Percentiles rank a stretch among this genome's conserved stretches.
These are phyloP conservation scores for Pecoramyces ruminantium DNA, from an alignment of 192 early-diverging fungal genomes.

Conservation along the genomic window DNA sequence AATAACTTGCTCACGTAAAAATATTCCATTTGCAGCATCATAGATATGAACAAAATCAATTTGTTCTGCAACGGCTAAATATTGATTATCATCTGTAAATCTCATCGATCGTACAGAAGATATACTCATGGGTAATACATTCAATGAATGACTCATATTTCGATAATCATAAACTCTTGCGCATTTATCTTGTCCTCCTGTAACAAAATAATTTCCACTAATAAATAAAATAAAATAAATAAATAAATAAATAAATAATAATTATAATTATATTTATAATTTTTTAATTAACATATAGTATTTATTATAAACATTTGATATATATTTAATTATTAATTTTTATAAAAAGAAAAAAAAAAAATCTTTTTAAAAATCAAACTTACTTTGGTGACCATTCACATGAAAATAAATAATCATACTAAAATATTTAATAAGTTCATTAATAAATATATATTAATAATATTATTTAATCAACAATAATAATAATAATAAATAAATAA, in stretches of 20 bases:
- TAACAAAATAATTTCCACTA: not conserved
- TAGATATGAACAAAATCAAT: not conserved
- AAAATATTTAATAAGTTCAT: too few species aligned
- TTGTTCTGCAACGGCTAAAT: not conserved
- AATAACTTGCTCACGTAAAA: not conserved
- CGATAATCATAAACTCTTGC: not conserved
- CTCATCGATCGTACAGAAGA: not conserved
- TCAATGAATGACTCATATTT: not conserved
- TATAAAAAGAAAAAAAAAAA: not conserved
- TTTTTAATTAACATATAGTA: too few species aligned
- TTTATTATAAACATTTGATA: too few species aligned
- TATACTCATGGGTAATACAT: not conserved
- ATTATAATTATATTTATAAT: not conserved
- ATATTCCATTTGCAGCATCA: not conserved
- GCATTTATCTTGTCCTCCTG: not conserved
- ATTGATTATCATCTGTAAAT: not conserved
- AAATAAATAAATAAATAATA: not conserved
- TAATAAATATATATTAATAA: too few species aligned
- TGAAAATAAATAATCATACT: not conserved
- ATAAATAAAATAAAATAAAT: not conserved
- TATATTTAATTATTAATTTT: not conserved
- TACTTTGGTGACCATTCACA: not conserved
- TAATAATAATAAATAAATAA: too few species aligned
- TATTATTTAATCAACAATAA: too few species aligned
- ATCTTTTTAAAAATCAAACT: not conserved